A percentile compares a stretch with the other conserved stretches of the same genome.
These are phyloP conservation scores for Lycium barbarum DNA, from an alignment of 257 asterid genomes.

Conservation along the genomic window DNA sequence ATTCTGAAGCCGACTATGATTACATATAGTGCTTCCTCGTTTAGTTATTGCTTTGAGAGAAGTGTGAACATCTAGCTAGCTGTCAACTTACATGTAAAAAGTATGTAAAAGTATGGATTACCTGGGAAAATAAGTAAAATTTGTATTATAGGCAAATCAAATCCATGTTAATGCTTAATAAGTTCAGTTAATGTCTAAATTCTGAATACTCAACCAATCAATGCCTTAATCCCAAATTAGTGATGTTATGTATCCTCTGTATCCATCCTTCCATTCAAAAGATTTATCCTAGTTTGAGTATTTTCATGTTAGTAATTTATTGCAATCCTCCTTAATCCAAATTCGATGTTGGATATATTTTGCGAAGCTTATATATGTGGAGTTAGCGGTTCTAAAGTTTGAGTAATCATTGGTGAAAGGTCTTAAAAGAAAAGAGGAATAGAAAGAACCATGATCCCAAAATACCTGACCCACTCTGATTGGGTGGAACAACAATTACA, in stretches of 20 bases:
- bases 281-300: constrained; percentile 4
- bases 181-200: not conserved
- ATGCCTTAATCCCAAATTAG: not conserved
- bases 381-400: not conserved
- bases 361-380: not conserved
- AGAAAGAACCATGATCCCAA: not conserved
- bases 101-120: not conserved
- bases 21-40: not conserved
- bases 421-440: not conserved
- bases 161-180: not conserved
- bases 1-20: not conserved
- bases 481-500: not conserved
- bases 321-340: not conserved
- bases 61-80: not conserved
- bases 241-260: not conserved
- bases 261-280: not conserved
- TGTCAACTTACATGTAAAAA: not conserved
- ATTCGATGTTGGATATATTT: not conserved
- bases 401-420: not conserved
- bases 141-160: not conserved
- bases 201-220: not conserved
- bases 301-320: not conserved
- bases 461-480: not conserved
- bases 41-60: constrained; percentile 23
- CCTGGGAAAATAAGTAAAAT: not conserved